Conservation (phyloP, 2,329 filamentous ascomycete genomes). For the Penicillium sp. region DNA sequence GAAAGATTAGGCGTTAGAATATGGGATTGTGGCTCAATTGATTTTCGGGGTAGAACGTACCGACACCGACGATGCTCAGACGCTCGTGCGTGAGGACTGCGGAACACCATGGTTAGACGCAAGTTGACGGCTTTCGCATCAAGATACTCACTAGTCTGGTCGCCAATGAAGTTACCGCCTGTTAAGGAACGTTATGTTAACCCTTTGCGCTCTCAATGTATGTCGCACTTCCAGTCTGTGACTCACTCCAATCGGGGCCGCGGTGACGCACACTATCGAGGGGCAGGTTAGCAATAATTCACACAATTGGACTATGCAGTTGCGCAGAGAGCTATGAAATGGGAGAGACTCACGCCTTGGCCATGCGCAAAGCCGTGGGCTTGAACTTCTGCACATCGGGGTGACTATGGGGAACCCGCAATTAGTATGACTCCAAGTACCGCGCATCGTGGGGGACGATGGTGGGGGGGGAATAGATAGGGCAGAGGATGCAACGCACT, state of each 20-base stretch:
- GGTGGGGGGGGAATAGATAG: constrained; percentile 12
- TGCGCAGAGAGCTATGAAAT: not conserved
- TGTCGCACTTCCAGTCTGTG: constrained; percentile 19
- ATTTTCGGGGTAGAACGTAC: constrained; percentile 50
- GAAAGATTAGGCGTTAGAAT: constrained; percentile 14
- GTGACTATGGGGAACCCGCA: constrained; percentile 52
- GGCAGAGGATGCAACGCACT: constrained; percentile 54
- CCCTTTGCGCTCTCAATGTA: constrained; percentile 4
- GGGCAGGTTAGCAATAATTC: constrained; percentile 34
- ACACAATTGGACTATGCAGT: not conserved
- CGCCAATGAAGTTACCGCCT: constrained; percentile 86
- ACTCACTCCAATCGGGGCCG: constrained; percentile 97
- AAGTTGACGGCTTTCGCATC: not conserved
- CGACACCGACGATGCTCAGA: constrained; percentile 94
- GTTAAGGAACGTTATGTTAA: constrained; percentile 25
- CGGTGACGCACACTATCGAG: constrained; percentile 77
- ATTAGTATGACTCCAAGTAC: constrained; percentile 20
- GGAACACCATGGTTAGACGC: constrained; percentile 25
- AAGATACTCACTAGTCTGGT: constrained; percentile 75
- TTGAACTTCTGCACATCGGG: constrained; percentile 96
- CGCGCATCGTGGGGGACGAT: constrained; percentile 2
- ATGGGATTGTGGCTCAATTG: constrained; percentile 3
- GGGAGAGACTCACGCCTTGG: constrained; percentile 73
- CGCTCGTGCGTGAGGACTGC: constrained; percentile 94
- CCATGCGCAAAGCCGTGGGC: constrained; percentile 86